A percentile compares a stretch with the other conserved stretches of the same genome.
phyloP scores from a whole-genome alignment of 257 asterid genomes.

The Capsicum rhomboideum region DNA sequence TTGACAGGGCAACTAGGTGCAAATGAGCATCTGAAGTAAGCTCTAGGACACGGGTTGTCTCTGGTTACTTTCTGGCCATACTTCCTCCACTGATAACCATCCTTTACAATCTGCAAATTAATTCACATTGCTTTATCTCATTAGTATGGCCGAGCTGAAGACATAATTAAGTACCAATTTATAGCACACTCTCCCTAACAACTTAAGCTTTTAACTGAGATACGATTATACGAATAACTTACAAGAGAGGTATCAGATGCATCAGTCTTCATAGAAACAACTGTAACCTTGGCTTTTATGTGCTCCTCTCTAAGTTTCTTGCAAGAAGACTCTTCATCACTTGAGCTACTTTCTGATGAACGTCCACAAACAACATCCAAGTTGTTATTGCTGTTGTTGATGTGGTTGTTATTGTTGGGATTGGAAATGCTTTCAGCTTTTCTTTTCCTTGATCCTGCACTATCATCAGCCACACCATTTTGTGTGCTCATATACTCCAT shows the following conservation, averaged over 20 bases:
- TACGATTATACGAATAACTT: constrained; percentile 12
- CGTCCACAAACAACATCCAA: background rate
- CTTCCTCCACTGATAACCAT: constrained; percentile 96
- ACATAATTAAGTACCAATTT: background rate
- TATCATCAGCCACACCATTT: background rate
- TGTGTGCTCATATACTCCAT: constrained; percentile 45
- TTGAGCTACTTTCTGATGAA: constrained; percentile 62
- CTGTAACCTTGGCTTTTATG: constrained; percentile 48
- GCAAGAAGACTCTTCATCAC: constrained; percentile 58
- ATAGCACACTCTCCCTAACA: background rate
- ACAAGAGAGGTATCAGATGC: constrained; percentile 89
- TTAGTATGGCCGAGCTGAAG: background rate
- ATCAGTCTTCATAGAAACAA: constrained; percentile 47
- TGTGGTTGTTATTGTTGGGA: constrained; percentile 10
- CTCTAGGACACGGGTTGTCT: constrained; percentile 94
- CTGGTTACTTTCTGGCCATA: constrained; percentile 95
- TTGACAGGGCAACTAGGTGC: constrained; percentile 92
- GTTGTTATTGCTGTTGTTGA: constrained; percentile 13
- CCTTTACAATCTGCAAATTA: constrained; percentile 61
- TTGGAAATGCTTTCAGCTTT: constrained; percentile 33
- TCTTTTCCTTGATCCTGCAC: constrained; percentile 49
- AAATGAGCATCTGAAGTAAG: constrained; percentile 90
- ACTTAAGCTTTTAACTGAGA: background rate
- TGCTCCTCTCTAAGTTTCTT: constrained; percentile 55
- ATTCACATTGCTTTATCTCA: background rate